Base-by-base conservation (phyloP, 2,329 filamentous ascomycete genomes). In the Fusarium humuli region DNA sequence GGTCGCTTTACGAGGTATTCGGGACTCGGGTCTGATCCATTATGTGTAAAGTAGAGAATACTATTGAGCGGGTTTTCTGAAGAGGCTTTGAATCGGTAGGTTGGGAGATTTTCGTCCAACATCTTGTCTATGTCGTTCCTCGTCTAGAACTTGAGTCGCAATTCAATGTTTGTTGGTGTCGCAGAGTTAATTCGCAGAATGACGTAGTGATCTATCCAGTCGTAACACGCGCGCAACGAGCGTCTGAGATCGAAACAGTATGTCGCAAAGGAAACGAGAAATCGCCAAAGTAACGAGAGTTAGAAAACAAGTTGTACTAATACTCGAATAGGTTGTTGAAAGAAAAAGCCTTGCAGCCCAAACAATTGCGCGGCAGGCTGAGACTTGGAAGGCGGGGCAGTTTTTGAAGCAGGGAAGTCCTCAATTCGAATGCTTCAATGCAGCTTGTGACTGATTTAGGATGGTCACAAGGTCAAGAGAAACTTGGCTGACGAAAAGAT, bases 41-140 rank as follows among this genome's bases (percentile, higher is more conserved):
- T 89, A 74, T 97, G 84, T 9, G 86, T 83, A 72, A 87, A 88
- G 79, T 85, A 88, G 61, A 88, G 85, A 76, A 86, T 84, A 72
- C 81, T 91, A 77, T 86, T 82, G 64, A 84, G 82, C 8, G 86
- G 83, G 74, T 86, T 85, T 59, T 88, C 84, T 61, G 85, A 80
- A 34, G 83, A 83, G 22, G 82, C 80, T 69, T 83, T 85, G 77
- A 86, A 86, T 73, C 82, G 85, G 76, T 89, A 90, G 46, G 86
- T 94, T 59, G 94, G 94, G n/a, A 98, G 88, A 80, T 94, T 97
- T 79, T 97, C 93, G 89, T 97, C 94, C 75, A 97, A 87, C 94
- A 97, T 97, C 30, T 65, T 69, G 62, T 53, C 37, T 61, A 46
- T 23, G n/a, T 37, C 37, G 41, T 59, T 52, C 20, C 46, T 48